phyloP scores from a whole-genome alignment of 2,329 filamentous ascomycete species.

The Botrytis medusae region DNA sequence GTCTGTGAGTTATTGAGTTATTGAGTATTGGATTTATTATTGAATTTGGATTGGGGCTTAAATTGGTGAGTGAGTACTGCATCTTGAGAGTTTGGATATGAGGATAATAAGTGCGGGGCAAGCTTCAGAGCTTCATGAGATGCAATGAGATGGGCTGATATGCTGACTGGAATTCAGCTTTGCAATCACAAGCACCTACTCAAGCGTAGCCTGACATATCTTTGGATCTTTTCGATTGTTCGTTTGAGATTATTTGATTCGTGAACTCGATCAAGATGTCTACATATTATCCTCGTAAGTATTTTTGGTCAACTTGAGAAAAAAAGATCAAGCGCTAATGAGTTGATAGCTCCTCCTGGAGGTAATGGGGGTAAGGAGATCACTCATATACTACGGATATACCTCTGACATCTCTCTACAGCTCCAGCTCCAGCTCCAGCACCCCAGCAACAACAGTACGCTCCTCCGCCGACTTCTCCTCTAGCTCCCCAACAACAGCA shows the following conservation, averaged over 20 bases:
- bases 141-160: background rate
- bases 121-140: constrained; percentile 6
- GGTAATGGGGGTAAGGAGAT: constrained; percentile 31
- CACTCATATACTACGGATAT: background rate
- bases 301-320: constrained; percentile 7
- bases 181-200: background rate
- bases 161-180: constrained; percentile 15
- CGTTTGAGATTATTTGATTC: background rate
- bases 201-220: background rate
- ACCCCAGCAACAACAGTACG: constrained; percentile 30
- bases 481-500: too few species aligned
- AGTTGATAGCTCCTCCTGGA: constrained; percentile 36
- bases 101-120: constrained; percentile 9
- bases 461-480: constrained; percentile 17
- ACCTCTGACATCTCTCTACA: constrained; percentile 19
- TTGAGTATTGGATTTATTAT: background rate
- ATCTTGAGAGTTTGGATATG: background rate
- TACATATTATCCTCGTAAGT: constrained; percentile 41
- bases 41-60: background rate
- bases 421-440: constrained; percentile 18
- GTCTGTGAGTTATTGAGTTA: background rate
- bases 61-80: background rate
- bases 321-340: constrained; percentile 27
- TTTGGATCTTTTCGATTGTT: background rate
- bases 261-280: constrained; percentile 32